Conservation (phyloP, 2,329 filamentous ascomycete species). For the Aspergillus pseudonomiae region DNA sequence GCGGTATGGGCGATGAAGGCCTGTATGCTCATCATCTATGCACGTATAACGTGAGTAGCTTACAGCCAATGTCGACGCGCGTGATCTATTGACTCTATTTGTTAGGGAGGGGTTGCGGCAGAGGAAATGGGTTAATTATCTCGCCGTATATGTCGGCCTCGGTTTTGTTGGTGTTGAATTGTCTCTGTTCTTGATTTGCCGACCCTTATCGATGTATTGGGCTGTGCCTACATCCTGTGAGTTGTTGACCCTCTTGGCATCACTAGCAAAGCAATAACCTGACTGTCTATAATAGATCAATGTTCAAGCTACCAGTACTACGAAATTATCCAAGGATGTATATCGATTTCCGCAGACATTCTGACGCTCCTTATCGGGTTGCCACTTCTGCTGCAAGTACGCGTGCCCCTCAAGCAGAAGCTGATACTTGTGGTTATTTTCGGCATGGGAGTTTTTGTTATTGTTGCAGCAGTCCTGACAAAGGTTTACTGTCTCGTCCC, state of each 20-base stretch:
- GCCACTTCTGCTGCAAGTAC: conserved; percentile 46
- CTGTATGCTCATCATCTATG: conserved; percentile 58
- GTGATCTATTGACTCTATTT: conserved; percentile 1
- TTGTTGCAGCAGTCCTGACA: conserved; percentile 53
- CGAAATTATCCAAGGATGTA: conserved; percentile 49
- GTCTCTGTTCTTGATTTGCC: conserved; percentile 55
- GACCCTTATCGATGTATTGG: conserved; percentile 55
- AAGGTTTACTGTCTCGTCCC: conserved; percentile 53
- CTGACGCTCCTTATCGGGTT: conserved; percentile 48
- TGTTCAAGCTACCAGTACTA: conserved; percentile 50
- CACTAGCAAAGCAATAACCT: neutral
- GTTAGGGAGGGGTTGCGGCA: conserved; percentile 37
- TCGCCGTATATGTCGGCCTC: conserved; percentile 47
- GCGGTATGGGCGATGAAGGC: conserved; percentile 56
- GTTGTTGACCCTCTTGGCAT: conserved; percentile 4
- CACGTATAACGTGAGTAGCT: conserved; percentile 49
- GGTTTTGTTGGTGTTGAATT: conserved; percentile 55
- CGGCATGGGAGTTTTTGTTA: conserved; percentile 50
- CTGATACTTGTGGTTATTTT: conserved; percentile 48
- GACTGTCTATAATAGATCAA: conserved; percentile 34
- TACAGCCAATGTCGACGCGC: no score
- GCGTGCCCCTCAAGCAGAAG: conserved; percentile 46
- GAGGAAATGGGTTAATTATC: conserved; percentile 40
- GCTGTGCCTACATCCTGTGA: conserved; percentile 48
- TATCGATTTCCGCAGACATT: conserved; percentile 50